Evolutionary conservation across 148 eudicot genomes (phyloP).

Genomic region (Rhododendron simsii): DNA sequence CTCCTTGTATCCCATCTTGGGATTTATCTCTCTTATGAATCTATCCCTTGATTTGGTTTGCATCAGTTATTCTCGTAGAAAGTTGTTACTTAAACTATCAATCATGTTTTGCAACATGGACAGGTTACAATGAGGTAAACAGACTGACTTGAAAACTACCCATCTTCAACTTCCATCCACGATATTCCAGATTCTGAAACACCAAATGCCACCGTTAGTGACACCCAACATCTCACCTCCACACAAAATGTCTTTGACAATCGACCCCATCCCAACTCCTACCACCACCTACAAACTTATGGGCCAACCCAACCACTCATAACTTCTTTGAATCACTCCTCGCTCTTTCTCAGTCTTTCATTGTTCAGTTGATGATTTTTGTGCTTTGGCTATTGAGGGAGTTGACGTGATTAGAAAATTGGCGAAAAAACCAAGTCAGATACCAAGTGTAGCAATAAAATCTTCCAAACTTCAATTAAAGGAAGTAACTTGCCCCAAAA

Average conservation of each 20-base stretch:
- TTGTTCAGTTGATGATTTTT: not conserved
- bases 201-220: not conserved
- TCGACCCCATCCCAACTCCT: not conserved
- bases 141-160: not conserved
- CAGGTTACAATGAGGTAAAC: not conserved
- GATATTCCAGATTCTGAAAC: not conserved
- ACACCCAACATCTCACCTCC: not conserved
- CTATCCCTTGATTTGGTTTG: too few species aligned
- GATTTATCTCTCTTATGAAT: too few species aligned
- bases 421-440: not conserved
- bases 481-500: not conserved
- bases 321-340: not conserved
- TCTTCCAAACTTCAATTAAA: not conserved
- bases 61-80: not conserved
- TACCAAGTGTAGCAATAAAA: not conserved
- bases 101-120: not conserved
- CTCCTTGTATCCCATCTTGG: too few species aligned
- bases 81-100: not conserved
- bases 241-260: not conserved
- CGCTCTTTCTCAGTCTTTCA: not conserved
- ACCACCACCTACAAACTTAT: not conserved
- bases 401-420: not conserved
- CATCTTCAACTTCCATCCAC: not conserved
- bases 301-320: not conserved
- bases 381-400: not conserved